Evolutionary conservation across 2,329 filamentous ascomycete species (phyloP).

Genomic region (Colletotrichum lindemuthianum): DNA sequence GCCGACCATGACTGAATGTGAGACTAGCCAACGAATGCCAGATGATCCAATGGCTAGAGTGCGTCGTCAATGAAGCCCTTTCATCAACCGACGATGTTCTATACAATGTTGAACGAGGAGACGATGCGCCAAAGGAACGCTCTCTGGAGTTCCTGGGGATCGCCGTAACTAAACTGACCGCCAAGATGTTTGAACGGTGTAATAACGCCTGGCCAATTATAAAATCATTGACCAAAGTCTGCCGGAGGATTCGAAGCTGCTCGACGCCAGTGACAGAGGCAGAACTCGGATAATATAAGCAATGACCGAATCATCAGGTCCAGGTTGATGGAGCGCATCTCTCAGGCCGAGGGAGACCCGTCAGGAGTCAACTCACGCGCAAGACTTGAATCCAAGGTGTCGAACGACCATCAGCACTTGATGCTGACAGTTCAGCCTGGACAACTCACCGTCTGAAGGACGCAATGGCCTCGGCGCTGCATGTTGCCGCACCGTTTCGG

Average conservation of each 20-base stretch:
- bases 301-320: no score
- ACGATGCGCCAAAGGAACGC: neutral
- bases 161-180: neutral
- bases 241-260: neutral
- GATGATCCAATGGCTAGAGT: constrained; percentile 8
- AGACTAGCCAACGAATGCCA: neutral
- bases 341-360: no score
- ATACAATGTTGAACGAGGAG: neutral
- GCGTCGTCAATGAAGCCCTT: constrained; percentile 4
- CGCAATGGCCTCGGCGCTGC: no score
- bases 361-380: no score
- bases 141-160: constrained; percentile 2
- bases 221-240: constrained; percentile 3
- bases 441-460: no score
- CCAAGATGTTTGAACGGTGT: constrained; percentile 11
- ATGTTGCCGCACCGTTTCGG: no score
- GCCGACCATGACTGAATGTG: neutral
- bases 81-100: neutral
- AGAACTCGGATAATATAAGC: no score
- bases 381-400: no score
- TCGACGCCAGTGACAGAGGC: constrained; percentile 27
- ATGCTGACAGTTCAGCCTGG: no score
- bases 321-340: no score
- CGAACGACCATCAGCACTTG: no score
- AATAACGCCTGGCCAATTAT: constrained; percentile 14